Conservation (phyloP, 2,329 filamentous ascomycete genomes). For the Trichophyton simii region DNA sequence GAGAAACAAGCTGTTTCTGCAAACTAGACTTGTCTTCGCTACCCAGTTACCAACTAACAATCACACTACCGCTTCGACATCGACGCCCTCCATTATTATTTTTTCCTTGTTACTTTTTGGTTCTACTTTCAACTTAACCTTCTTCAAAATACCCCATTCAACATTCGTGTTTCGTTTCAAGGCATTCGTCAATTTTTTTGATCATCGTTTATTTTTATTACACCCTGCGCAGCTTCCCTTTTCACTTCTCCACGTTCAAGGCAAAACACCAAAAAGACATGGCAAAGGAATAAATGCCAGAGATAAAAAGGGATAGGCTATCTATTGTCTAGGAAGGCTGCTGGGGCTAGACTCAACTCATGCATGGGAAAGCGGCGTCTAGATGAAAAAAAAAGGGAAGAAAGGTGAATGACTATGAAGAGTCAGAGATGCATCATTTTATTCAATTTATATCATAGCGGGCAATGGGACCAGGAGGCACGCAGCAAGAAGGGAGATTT, state of each 20-base stretch:
- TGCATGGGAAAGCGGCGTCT: slow-evolving; percentile 4
- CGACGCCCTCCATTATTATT: too few species aligned
- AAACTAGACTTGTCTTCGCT: not conserved
- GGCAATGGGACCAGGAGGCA: not conserved
- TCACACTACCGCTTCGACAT: not conserved
- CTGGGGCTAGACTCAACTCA: slow-evolving; percentile 4
- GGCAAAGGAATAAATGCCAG: not conserved
- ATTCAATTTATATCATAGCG: slow-evolving; percentile 1
- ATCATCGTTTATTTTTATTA: not conserved
- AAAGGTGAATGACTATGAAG: not conserved
- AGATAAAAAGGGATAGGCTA: not conserved
- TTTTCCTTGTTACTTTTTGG: not conserved
- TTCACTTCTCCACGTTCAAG: not conserved
- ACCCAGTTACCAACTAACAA: not conserved
- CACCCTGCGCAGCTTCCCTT: not conserved
- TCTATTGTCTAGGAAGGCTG: not conserved
- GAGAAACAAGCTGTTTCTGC: not conserved
- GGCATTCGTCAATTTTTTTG: not conserved
- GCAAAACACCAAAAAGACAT: not conserved
- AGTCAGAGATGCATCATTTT: slow-evolving; percentile 1
- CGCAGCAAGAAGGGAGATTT: slow-evolving; percentile 2
- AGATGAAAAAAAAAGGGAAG: not conserved
- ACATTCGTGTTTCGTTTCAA: slow-evolving; percentile 3
- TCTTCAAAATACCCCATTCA: slow-evolving; percentile 3
- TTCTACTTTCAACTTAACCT: slow-evolving; percentile 1